Evolutionary conservation across 495 filamentous ascomycete species (phyloP).

Genomic region (Corynascus novoguineensis): DNA sequence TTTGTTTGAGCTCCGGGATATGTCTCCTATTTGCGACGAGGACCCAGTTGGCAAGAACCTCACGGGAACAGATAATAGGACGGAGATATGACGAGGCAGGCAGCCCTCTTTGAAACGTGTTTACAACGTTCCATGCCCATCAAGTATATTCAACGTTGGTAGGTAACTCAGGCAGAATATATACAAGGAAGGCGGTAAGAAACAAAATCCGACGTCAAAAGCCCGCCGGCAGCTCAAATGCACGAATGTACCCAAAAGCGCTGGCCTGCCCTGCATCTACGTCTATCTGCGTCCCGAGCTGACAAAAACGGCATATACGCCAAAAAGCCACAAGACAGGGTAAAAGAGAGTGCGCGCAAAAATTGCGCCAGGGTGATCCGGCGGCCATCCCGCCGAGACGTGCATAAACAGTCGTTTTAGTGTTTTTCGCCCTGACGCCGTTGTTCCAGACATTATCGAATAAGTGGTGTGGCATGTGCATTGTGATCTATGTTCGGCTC

Average conservation of each 20-base stretch:
- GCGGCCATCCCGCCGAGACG: neutral
- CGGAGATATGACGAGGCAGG: too few relatives aligned
- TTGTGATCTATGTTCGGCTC: neutral
- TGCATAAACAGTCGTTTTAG: neutral
- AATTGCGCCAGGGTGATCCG: neutral
- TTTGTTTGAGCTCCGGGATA: too few relatives aligned
- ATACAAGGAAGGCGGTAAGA: constrained; percentile 1
- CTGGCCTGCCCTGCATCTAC: neutral
- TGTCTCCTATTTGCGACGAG: too few relatives aligned
- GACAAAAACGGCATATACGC: neutral
- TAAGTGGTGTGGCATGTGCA: constrained; percentile 21
- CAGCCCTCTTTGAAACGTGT: too few relatives aligned
- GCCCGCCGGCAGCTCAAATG: neutral
- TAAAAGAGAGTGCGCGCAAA: neutral
- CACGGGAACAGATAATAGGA: too few relatives aligned
- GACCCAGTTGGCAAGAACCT: too few relatives aligned
- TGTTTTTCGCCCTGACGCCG: constrained; percentile 1
- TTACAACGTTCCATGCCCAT: neutral
- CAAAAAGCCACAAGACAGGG: neutral
- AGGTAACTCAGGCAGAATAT: neutral
- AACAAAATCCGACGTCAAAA: neutral
- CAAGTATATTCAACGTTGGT: neutral
- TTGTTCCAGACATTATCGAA: constrained; percentile 30
- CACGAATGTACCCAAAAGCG: neutral
- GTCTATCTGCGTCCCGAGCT: constrained; percentile 1